A percentile compares a stretch with the other conserved stretches of the same genome.
These are phyloP conservation scores for Heterobasidion irregulare DNA, from an alignment of 1,284 basidiomycete genomes.

Conservation along the genomic window DNA sequence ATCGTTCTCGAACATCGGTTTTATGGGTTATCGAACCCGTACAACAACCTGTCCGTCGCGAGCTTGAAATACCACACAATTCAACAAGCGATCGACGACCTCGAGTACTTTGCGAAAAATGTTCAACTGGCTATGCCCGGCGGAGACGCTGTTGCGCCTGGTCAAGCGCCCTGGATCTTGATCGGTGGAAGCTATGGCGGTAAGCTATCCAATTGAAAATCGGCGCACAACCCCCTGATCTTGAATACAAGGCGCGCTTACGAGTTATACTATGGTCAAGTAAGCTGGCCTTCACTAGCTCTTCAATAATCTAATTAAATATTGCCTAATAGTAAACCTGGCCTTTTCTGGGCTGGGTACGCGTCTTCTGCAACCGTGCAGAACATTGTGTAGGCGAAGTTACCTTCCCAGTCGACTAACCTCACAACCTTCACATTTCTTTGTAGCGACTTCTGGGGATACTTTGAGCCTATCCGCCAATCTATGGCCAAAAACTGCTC, in stretches of 20 bases:
- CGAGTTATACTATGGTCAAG: constrained; percentile 24
- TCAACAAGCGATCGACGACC: constrained; percentile 65
- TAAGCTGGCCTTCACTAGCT: neutral
- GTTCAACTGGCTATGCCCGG: constrained; percentile 59
- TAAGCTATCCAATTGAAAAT: neutral
- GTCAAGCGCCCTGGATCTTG: constrained; percentile 58
- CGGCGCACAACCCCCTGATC: neutral
- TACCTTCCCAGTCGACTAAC: too few relatives aligned
- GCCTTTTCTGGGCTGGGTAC: constrained; percentile 59
- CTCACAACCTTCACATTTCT: neutral
- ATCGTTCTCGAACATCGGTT: constrained; percentile 54
- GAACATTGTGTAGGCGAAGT: constrained; percentile 41
- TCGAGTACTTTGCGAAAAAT: constrained; percentile 62
- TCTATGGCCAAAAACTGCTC: constrained; percentile 71
- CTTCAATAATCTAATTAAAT: neutral
- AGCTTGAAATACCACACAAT: constrained; percentile 55
- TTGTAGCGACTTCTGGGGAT: constrained; percentile 54
- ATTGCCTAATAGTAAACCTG: constrained; percentile 36
- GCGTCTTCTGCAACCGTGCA: constrained; percentile 69
- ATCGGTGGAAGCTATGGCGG: constrained; percentile 60
- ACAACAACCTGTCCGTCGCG: constrained; percentile 46
- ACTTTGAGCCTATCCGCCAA: constrained; percentile 64
- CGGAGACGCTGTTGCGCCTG: constrained; percentile 48
- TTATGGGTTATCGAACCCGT: constrained; percentile 49
- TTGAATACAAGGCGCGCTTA: constrained; percentile 26